Evolutionary conservation across 148 eudicot species (phyloP).

Genomic region (Euryodendron excelsum): DNA sequence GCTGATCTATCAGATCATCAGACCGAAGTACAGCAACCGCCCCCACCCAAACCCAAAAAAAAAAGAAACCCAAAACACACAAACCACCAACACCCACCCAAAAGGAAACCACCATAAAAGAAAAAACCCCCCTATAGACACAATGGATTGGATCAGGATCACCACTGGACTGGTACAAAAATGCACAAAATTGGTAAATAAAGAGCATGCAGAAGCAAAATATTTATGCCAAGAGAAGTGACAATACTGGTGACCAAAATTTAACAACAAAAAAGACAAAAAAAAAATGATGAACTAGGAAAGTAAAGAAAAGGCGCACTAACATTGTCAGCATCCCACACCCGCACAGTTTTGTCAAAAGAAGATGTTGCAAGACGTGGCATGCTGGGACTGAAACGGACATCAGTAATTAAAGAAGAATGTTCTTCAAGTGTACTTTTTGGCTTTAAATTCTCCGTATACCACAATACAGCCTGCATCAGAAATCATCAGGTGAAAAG

Average conservation of each 20-base stretch:
- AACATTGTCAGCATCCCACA: slow-evolving; percentile 91
- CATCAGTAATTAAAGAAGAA: slow-evolving; percentile 72
- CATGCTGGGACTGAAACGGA: slow-evolving; percentile 88
- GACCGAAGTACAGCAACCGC: too few relatives aligned
- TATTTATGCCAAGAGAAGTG: neutral
- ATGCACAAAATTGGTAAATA: neutral
- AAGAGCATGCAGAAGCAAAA: neutral
- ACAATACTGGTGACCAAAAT: neutral
- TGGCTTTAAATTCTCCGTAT: slow-evolving; percentile 67
- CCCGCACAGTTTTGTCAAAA: slow-evolving; percentile 84
- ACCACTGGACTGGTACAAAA: neutral
- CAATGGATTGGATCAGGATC: neutral
- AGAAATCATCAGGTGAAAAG: slow-evolving; percentile 9
- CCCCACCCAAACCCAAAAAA: neutral
- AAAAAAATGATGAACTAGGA: neutral
- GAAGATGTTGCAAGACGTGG: slow-evolving; percentile 91
- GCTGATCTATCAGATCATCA: neutral
- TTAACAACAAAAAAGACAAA: too few relatives aligned
- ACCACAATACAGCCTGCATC: slow-evolving; percentile 80
- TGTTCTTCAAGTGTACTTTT: slow-evolving; percentile 86
- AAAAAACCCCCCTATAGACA: too few relatives aligned
- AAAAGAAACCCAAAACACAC: too few relatives aligned
- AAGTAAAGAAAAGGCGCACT: slow-evolving; percentile 24
- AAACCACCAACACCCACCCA: too few relatives aligned
- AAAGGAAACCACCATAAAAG: too few relatives aligned